These are phyloP conservation scores for Artemisia tridentata DNA, from an alignment of 129 eudicot species.

Conservation along the genomic window DNA sequence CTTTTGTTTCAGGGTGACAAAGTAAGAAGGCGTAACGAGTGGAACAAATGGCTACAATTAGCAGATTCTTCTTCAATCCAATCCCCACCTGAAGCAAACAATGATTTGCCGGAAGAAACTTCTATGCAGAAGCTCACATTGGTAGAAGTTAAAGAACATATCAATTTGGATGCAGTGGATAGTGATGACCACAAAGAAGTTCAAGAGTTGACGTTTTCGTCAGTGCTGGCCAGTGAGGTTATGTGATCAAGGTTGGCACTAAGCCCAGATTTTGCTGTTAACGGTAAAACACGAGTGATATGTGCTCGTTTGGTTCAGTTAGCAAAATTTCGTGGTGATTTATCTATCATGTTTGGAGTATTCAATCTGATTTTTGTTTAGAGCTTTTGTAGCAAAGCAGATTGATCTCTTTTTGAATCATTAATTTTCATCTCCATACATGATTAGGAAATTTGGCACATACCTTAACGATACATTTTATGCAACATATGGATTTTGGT, in stretches of 20 bases:
- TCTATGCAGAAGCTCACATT: constrained; percentile 35
- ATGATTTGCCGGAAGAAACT: constrained; percentile 20
- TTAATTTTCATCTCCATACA: neutral
- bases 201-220: neutral
- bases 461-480: too few relatives aligned
- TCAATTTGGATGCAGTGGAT: neutral
- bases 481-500: too few relatives aligned
- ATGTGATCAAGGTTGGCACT: neutral
- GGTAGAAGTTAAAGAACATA: constrained; percentile 23
- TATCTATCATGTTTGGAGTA: neutral
- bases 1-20: constrained; percentile 42
- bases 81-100: constrained; percentile 12
- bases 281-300: neutral
- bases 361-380: neutral
- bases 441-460: neutral
- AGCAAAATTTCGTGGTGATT: constrained; percentile 1
- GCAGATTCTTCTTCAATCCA: neutral
- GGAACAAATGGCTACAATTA: constrained; percentile 40
- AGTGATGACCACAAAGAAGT: constrained; percentile 11
- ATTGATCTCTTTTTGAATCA: neutral
- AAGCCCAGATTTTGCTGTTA: neutral
- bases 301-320: neutral
- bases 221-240: constrained; percentile 26
- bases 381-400: neutral
- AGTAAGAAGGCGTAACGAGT: constrained; percentile 49